Base-by-base conservation (phyloP, 2,329 filamentous ascomycete species). In the Dactylonectria estremocensis region DNA sequence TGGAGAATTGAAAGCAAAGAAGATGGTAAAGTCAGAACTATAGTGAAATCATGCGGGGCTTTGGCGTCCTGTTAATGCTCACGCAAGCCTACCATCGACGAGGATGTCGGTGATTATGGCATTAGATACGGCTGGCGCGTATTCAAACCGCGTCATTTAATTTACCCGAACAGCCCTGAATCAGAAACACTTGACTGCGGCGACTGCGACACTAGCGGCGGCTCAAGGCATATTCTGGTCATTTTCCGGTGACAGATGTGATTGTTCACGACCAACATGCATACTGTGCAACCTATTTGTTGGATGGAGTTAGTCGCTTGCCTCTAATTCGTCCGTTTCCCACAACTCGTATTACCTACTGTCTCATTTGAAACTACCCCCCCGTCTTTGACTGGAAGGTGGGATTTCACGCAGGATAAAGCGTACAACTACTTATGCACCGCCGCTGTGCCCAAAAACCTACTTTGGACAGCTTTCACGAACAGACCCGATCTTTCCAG, bases 241-340 rank as follows among this genome's bases (percentile, higher is more conserved):
- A 35, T 18, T 33, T 10, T 3, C 13, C 5, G 13, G 37, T 57
- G 3, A 10, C 54, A 33, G 13, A 37, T 37, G 37, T 7, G 20
- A 56, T 28, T 18, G 9, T 48, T 18, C 18, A 5, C 3, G 54
- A 54, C 58, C 58, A 61, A 61, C 58, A 54, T 61, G 49, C 58
- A 61, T 61, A 13, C 20, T 48, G n/a, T 48, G 1, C 22, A 61
- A 53, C 33, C 2, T 28, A 28, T 28, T 28, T 28, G 1, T 4
- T 28, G 7, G 24, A 28, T 28, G 24, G 4, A 28, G 24, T 28
- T 28, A 28, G 24, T 28, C 4, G 24, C 24, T 28, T 28, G 24
- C 24, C 24, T 28, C 24, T 28, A 4, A 28, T 28, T 28, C 24
- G 24, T 28, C 24, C 24, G 24, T 1, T 28, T 5, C 2, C 24